Base-by-base conservation (phyloP, 768 basidiomycete genomes). In the Roridomyces roridus region DNA sequence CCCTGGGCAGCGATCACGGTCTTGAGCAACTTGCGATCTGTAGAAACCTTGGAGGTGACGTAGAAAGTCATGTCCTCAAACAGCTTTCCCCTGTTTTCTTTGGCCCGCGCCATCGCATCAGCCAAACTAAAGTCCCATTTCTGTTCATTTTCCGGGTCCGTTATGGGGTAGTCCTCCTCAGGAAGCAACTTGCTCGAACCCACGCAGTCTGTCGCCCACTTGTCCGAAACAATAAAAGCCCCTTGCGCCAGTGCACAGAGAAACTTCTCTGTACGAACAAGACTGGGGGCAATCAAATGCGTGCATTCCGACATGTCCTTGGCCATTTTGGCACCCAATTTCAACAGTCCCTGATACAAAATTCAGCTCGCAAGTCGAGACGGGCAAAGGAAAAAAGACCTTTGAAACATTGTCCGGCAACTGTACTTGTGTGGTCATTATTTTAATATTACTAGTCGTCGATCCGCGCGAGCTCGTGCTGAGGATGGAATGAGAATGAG, bases 231-330 rank as follows among this genome's bases (percentile, higher is more conserved):
- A 43, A 96, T 76, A 57, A 76, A 78, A 0, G 90, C 87, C 0
- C 81, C 84, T 0, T 71, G 71, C 0, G 89, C 79, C 62, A 96
- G 74, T 0, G 91, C 92, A 63, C 86, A 86, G 0, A 97, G 77
- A 67, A 96, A 90, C 69, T 96, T 97, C 67, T 94, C 91, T 1
- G 95, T 96, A 5, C 94, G 83, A 6, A 88, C 85, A 23, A 96
- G 76, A 24, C 78, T 76, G 29, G 80, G 82, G 10, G 85, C 83
- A 43, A 96, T 70, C 12, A 97, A 79, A 72, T 96, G 92, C 0
- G 93, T 96, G 65, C 89, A 92, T 50, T 92, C 86, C 1, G 70
- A 66, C 0, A 88, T 77, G 29, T 84, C 81, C 2, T 80, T 78
- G 8, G 85, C 85, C 54, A 86, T 74, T 60, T 81, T 85, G 8